Percentiles rank a stretch among this genome's conserved stretches.
Conservation (phyloP, 371 early-diverging fungal genomes). For the Lichtheimia ornata region DNA sequence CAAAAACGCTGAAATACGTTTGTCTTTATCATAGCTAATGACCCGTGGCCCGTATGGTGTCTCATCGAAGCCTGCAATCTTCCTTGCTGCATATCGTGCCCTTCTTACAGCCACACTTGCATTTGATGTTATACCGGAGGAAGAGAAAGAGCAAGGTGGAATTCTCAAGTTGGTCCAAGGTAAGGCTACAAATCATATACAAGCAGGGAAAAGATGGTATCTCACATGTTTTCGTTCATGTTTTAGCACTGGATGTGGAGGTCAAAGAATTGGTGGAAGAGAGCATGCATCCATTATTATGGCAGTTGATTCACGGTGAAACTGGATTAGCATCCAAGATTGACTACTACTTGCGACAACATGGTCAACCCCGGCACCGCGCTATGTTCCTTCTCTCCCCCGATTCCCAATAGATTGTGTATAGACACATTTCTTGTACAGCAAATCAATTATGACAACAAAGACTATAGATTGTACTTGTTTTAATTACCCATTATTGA, state of each 20-base stretch:
- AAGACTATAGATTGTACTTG: neutral
- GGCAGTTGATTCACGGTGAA: slow-evolving; percentile 28
- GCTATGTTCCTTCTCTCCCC: slow-evolving; percentile 20
- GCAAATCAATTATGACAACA: neutral
- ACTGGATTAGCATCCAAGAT: slow-evolving; percentile 25
- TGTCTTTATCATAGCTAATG: slow-evolving; percentile 26
- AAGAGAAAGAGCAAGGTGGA: neutral
- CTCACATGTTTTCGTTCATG: neutral
- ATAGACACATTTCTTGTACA: too few relatives aligned
- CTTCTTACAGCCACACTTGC: slow-evolving; percentile 13
- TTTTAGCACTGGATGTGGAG: slow-evolving; percentile 20
- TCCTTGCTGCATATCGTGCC: slow-evolving; percentile 32
- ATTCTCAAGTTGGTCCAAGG: neutral
- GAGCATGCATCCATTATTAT: slow-evolving; percentile 38
- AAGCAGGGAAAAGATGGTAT: neutral
- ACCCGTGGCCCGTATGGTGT: slow-evolving; percentile 47
- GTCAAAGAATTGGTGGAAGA: slow-evolving; percentile 15
- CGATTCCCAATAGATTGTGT: slow-evolving; percentile 4
- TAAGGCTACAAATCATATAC: neutral
- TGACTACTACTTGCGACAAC: slow-evolving; percentile 13
- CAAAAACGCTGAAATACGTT: neutral
- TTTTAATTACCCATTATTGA: neutral
- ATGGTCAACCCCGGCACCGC: neutral
- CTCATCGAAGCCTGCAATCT: slow-evolving; percentile 30
- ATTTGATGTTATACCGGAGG: slow-evolving; percentile 13